phyloP scores from a whole-genome alignment of 331 rosid species.

The Dryas integrifolia region DNA sequence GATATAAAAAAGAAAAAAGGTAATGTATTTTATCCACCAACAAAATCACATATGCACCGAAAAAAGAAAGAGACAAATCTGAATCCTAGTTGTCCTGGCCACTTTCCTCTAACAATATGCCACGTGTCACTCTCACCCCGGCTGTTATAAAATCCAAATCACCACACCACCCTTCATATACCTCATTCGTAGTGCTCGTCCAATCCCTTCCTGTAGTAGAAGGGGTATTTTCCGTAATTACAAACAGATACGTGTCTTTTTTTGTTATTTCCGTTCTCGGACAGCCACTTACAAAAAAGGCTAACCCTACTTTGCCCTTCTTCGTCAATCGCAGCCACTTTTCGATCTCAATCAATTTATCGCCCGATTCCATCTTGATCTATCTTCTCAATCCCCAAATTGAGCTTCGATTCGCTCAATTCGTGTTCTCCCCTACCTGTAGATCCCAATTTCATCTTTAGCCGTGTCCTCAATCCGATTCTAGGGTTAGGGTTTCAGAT shows the following conservation, averaged over 20 bases:
- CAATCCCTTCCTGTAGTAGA: background rate
- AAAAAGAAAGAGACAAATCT: background rate
- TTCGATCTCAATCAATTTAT: slow-evolving; percentile 40
- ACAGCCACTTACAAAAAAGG: slow-evolving; percentile 35
- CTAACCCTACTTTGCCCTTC: slow-evolving; percentile 54
- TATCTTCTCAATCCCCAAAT: slow-evolving; percentile 7
- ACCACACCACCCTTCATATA: slow-evolving; percentile 32
- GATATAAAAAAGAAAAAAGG: too few species aligned
- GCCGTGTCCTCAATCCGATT: slow-evolving; percentile 20
- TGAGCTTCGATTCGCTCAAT: background rate
- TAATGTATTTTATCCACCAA: background rate
- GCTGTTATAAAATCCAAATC: slow-evolving; percentile 15
- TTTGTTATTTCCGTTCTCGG: slow-evolving; percentile 36
- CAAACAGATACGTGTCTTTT: slow-evolving; percentile 45
- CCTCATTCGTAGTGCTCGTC: slow-evolving; percentile 39
- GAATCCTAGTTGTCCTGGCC: slow-evolving; percentile 1
- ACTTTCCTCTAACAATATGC: background rate
- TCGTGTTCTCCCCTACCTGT: slow-evolving; percentile 23
- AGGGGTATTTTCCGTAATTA: slow-evolving; percentile 47
- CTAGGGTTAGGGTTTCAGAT: slow-evolving; percentile 51
- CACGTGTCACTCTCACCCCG: slow-evolving; percentile 35
- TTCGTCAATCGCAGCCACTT: slow-evolving; percentile 52
- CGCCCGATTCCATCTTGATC: slow-evolving; percentile 30
- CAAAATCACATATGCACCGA: slow-evolving; percentile 6
- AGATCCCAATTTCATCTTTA: slow-evolving; percentile 28